Base-by-base conservation (phyloP, 2,329 filamentous ascomycete species). In the Neospermospora avenae region DNA sequence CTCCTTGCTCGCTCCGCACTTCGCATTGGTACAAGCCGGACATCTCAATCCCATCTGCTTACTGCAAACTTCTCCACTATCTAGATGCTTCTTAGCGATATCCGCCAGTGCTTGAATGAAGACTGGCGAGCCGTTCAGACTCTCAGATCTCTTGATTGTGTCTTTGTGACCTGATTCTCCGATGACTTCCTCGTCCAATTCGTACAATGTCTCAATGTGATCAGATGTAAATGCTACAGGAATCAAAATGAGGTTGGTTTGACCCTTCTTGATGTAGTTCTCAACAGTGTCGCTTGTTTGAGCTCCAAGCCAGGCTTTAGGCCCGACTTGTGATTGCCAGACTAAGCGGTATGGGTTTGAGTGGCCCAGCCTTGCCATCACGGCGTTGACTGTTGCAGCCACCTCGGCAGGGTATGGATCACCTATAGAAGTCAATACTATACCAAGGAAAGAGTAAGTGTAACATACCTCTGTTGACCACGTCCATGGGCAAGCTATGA, bases 211-310 rank as follows among this genome's bases (percentile, higher is more conserved):
- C 77, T 99, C 95, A 67, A 99, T 99, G 73, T 99, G 95, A 71
- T 99, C 95, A n/a, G 91, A 96, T 0, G 95, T 99, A 74, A 99
- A 99, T 5, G 95, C 95, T 66, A 99, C 96, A 0, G 95, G 95
- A 58, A 99, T 91, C 6, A 99, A 81, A 1, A 97, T 81, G 57
- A 99, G 81, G 72, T 99, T 92, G 58, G 88, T 96, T 71, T 97
- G 90, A 0, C 93, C 95, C 75, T 95, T 92, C 72, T 89, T 85
- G 66, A 98, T 86, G 72, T 97, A 96, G 62, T 91, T 83, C 72
- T 93, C 86, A 11, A 99, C 95, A 0, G 93, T 93, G 66, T 88
- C 86, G 62, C 88, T 87, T 0, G 95, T 99, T 75, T 99, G 95
- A 11, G 95, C 93, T 22, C 95, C 95, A 8, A 99, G 81, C 95